These are phyloP conservation scores for Stagonosporopsis tanaceti DNA, from an alignment of 2,329 filamentous ascomycete genomes.

Conservation along the genomic window DNA sequence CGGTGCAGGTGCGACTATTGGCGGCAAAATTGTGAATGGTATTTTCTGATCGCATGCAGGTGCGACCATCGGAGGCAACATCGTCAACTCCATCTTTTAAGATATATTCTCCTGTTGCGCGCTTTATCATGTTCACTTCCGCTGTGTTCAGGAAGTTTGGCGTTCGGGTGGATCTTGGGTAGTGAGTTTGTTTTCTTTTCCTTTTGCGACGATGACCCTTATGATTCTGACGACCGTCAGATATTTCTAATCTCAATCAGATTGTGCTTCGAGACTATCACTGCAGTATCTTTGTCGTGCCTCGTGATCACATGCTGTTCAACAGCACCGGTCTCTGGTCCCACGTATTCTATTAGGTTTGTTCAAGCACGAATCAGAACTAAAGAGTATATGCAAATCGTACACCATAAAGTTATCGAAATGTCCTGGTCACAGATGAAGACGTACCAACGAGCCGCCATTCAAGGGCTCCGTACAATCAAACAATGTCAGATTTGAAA, in stretches of 20 bases:
- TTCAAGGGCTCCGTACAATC: not conserved
- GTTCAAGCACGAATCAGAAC: not conserved
- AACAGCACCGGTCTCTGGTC: not conserved
- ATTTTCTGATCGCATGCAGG: slow-evolving; percentile 67
- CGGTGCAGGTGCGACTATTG: slow-evolving; percentile 90
- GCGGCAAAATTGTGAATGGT: slow-evolving; percentile 76
- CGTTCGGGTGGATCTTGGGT: slow-evolving; percentile 11
- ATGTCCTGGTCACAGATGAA: not conserved
- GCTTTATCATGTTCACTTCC: slow-evolving; percentile 13
- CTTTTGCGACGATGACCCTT: not conserved
- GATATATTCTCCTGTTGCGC: slow-evolving; percentile 1
- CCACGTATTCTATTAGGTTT: not conserved
- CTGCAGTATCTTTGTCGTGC: not conserved
- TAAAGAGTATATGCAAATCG: not conserved
- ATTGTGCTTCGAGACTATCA: not conserved
- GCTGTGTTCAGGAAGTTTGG: slow-evolving; percentile 13
- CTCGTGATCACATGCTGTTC: not conserved
- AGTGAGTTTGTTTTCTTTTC: slow-evolving; percentile 9
- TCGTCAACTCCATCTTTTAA: slow-evolving; percentile 63
- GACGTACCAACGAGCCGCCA: not conserved
- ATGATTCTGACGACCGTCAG: slow-evolving; percentile 19
- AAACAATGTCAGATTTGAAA: not conserved
- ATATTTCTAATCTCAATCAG: slow-evolving; percentile 8
- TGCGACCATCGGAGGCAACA: slow-evolving; percentile 86
- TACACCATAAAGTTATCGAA: not conserved